These are phyloP conservation scores for Trichoderma aggressivum DNA, from an alignment of 2,329 filamentous ascomycete genomes.

Conservation along the genomic window DNA sequence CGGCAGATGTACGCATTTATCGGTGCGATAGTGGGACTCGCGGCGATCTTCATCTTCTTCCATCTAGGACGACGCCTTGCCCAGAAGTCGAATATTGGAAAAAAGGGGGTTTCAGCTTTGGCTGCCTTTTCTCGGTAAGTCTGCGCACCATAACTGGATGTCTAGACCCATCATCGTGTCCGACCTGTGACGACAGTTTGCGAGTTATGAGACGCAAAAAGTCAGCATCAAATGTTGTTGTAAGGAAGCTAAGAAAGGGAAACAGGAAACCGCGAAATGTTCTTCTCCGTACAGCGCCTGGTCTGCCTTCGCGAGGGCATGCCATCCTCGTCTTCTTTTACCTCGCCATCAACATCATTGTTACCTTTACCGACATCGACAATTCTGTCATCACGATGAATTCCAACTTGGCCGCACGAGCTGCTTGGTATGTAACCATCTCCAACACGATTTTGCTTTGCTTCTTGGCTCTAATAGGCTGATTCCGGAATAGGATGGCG, in stretches of 20 bases:
- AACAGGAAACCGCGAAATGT: slow-evolving; percentile 29
- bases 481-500: slow-evolving; percentile 33
- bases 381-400: slow-evolving; percentile 29
- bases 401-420: slow-evolving; percentile 37
- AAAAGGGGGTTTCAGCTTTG: background rate
- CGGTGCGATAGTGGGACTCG: slow-evolving; percentile 12
- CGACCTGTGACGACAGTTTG: background rate
- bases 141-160: background rate
- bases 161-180: background rate
- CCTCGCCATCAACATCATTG: slow-evolving; percentile 33
- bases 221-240: background rate
- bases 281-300: slow-evolving; percentile 27
- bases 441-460: background rate
- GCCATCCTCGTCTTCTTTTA: slow-evolving; percentile 30
- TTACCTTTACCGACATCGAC: slow-evolving; percentile 35
- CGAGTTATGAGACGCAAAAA: background rate
- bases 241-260: background rate
- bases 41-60: slow-evolving; percentile 15
- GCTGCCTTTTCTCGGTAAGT: slow-evolving; percentile 15
- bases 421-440: slow-evolving; percentile 35
- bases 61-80: slow-evolving; percentile 15
- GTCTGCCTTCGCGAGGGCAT: slow-evolving; percentile 35
- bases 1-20: slow-evolving; percentile 11
- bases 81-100: background rate
- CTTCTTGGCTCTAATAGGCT: background rate